Base-by-base conservation (phyloP, 2,329 filamentous ascomycete genomes). In the Penicillium digitatum region DNA sequence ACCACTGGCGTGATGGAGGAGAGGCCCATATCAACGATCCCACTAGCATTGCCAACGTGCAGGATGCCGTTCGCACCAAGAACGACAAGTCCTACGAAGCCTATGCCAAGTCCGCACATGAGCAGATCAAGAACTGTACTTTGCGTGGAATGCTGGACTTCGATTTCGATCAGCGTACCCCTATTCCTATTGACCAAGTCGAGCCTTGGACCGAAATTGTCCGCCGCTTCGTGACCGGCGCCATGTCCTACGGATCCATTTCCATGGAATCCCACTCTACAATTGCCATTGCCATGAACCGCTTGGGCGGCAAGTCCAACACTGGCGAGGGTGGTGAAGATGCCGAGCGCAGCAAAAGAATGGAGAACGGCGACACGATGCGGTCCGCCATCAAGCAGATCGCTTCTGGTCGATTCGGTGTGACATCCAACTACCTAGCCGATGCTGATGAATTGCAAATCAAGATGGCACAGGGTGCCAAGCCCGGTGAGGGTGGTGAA, bases 141-240 rank as follows among this genome's bases (percentile, higher is more conserved):
- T 85, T 97, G 8, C 90, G 93, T 72, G 93, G 93, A 69, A 84
- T 96, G 70, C 84, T 97, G 39, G 93, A 97, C 74, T 97, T 97
- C 78, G 91, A 95, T 74, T 96, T 96, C 65, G 92, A 96, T 44
- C 88, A 94, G 63, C 82, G 85, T 63, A 85, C 82, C 16, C 85
- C 92, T 0, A 90, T 97, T 26, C 90, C 92, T 5, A 95, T 97
- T 62, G 93, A 96, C 65, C 92, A 96, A 75, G 93, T 97, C 55
- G 93, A 97, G 78, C 90, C 93, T 20, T 97, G 93, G 93, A 96
- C 93, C 3, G 92, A 96, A 68, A 96, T 97, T 66, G 93, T 96
- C 43, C 89, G 93, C 62, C 89, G 93, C 60, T 96, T 96, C 79
- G 94, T 93, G 67, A 96, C 93, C 37, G 93, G 93, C 72, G 93